phyloP scores from a whole-genome alignment of 495 filamentous ascomycete genomes.

The Penicillium verhagenii region DNA sequence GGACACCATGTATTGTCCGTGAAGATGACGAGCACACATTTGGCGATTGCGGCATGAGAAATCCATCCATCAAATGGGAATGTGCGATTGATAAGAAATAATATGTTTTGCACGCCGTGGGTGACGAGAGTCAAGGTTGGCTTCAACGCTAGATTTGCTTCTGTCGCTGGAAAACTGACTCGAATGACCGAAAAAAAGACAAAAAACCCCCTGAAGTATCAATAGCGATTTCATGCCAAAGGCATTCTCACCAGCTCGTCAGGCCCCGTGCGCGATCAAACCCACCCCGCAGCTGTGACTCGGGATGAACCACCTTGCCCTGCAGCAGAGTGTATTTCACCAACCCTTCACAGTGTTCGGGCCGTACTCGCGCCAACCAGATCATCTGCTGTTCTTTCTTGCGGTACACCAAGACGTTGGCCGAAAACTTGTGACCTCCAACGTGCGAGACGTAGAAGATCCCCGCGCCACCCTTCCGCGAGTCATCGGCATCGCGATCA shows the following conservation, averaged over 20 bases:
- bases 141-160: too few relatives aligned
- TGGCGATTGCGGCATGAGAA: too few relatives aligned
- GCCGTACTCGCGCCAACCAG: conserved; percentile 83
- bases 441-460: conserved; percentile 96
- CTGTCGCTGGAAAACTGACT: not conserved
- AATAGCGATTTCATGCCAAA: not conserved
- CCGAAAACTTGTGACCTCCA: conserved; percentile 90
- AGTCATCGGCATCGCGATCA: conserved; percentile 83
- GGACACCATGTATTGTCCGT: too few relatives aligned
- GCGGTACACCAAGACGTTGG: conserved; percentile 88
- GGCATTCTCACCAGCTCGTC: conserved; percentile 74
- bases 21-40: too few relatives aligned
- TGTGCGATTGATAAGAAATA: too few relatives aligned
- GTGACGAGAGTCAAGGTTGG: too few relatives aligned
- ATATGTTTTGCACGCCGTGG: too few relatives aligned
- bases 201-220: too few relatives aligned
- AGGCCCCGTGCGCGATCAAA: conserved; percentile 77
- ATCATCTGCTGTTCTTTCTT: conserved; percentile 76
- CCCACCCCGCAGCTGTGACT: conserved; percentile 79
- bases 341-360: conserved; percentile 92
- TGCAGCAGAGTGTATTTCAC: conserved; percentile 85
- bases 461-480: conserved; percentile 80
- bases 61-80: too few relatives aligned
- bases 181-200: too few relatives aligned
- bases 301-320: conserved; percentile 90